These are phyloP conservation scores for Glycyrrhiza uralensis DNA, from an alignment of 306 rosid genomes.

Conservation along the genomic window DNA sequence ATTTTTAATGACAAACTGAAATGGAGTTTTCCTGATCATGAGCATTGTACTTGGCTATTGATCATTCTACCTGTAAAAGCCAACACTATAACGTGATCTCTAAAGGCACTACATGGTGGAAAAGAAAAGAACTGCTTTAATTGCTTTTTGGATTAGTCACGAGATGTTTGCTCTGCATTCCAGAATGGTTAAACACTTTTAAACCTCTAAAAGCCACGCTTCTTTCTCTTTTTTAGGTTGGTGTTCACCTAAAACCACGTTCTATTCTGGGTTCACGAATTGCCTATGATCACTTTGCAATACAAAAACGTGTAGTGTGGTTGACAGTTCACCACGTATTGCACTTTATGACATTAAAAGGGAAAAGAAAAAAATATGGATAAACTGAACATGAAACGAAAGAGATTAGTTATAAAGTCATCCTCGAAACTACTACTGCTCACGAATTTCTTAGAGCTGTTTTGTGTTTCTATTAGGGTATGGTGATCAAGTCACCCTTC, in stretches of 20 bases:
- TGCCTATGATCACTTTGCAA: conserved; percentile 34
- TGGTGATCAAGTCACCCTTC: not conserved
- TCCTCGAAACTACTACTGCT: not conserved
- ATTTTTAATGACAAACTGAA: conserved; percentile 12
- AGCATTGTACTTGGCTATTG: conserved; percentile 25
- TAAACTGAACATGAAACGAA: conserved; percentile 23
- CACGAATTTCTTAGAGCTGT: not conserved
- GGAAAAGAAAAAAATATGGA: not conserved
- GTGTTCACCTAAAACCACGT: conserved; percentile 20
- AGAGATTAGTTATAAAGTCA: conserved; percentile 14
- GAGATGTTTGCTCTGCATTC: conserved; percentile 31
- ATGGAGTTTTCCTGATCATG: conserved; percentile 35
- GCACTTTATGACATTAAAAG: conserved; percentile 15
- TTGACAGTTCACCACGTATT: conserved; percentile 24
- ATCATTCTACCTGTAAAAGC: conserved; percentile 41
- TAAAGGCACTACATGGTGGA: conserved; percentile 25
- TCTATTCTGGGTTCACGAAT: conserved; percentile 32
- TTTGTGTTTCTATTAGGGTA: not conserved
- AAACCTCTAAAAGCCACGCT: not conserved
- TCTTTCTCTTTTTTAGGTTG: conserved; percentile 27
- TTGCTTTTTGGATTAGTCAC: conserved; percentile 32
- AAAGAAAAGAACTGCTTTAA: too few species aligned
- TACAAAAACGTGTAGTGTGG: conserved; percentile 1
- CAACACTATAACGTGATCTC: conserved; percentile 33
- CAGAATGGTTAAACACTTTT: conserved; percentile 1